Conservation (phyloP, 495 filamentous ascomycete species). For the Xylaria intraflava region DNA sequence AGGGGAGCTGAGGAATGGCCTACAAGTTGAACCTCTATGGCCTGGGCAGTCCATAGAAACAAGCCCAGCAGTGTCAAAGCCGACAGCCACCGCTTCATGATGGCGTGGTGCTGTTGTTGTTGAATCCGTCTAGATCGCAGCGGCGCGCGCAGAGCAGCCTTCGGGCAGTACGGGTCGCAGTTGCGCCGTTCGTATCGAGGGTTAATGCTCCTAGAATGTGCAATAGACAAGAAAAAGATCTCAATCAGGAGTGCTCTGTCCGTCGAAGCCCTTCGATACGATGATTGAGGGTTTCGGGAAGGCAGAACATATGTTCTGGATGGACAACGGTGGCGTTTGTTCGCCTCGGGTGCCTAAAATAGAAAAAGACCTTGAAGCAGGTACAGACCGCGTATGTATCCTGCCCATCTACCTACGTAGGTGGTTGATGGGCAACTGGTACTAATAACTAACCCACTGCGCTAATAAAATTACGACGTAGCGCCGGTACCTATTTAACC, state of each 20-base stretch:
- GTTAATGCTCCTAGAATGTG: neutral
- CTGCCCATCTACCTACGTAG: too few species aligned
- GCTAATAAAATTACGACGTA: too few species aligned
- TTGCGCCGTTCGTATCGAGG: slow-evolving; percentile 3
- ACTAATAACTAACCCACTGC: too few species aligned
- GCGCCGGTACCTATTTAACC: too few species aligned
- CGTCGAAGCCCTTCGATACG: neutral
- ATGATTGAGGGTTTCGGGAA: neutral
- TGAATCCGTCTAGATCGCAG: slow-evolving; percentile 7
- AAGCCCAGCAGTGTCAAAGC: slow-evolving; percentile 39
- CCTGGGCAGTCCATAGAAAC: slow-evolving; percentile 51
- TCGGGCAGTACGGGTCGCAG: slow-evolving; percentile 5
- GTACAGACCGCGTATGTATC: too few species aligned
- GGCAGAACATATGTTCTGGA: too few species aligned
- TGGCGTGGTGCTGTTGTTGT: slow-evolving; percentile 14
- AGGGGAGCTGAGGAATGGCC: neutral
- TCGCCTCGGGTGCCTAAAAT: too few species aligned
- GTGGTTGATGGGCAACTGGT: too few species aligned
- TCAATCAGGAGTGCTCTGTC: neutral
- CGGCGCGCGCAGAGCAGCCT: slow-evolving; percentile 26
- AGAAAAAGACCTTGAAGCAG: too few species aligned
- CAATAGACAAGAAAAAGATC: neutral
- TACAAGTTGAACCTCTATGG: slow-evolving; percentile 56
- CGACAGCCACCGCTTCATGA: slow-evolving; percentile 38
- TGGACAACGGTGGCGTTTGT: too few species aligned